Base-by-base conservation (phyloP, 148 eudicot species). In the Fallopia convolvulus region DNA sequence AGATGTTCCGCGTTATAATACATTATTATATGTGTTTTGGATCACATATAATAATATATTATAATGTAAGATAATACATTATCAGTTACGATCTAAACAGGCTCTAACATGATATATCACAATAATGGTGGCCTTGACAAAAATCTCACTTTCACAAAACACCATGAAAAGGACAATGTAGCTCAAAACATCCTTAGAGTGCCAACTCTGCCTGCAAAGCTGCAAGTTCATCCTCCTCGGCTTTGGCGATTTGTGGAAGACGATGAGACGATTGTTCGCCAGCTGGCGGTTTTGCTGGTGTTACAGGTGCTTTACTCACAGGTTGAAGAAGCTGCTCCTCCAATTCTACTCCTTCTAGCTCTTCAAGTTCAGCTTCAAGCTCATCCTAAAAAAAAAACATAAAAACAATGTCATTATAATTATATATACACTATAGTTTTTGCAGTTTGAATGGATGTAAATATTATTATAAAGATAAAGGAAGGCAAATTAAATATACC, bases 131-230 rank as follows among this genome's bases (percentile, higher is more conserved):
- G n/a, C n/a, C n/a, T n/a, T n/a, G 36, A 33, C 39, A 36, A 36
- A 36, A 36, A 36, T 36, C 39, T 44, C 47, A 6, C 47, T 44
- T 44, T 8, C 7, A 52, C n/a, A 65, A 65, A 2, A 2, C 3
- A 36, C 39, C 3, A 36, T 36, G 39, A 36, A 36, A 36, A 36
- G 39, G 39, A 36, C 39, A 36, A 36, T 36, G 39, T 2, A 36
- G 39, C 39, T 36, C 4, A 36, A 36, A 2, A 36, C 39, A 36
- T 36, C 46, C 79, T 86, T 82, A 88, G 36, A 90, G 88, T 20
- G 93, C 91, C 89, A 90, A 86, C 74, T 90, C 93, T 44, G 91
- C 89, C 83, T 89, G 90, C 77, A 89, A 68, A n/a, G 89, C 90
- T 23, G 84, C 90, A 32, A 90, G 87, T 80, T 90, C 93, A 14